These are phyloP conservation scores for Boletus eberwhitei DNA, from an alignment of 768 basidiomycete species.

Conservation along the genomic window DNA sequence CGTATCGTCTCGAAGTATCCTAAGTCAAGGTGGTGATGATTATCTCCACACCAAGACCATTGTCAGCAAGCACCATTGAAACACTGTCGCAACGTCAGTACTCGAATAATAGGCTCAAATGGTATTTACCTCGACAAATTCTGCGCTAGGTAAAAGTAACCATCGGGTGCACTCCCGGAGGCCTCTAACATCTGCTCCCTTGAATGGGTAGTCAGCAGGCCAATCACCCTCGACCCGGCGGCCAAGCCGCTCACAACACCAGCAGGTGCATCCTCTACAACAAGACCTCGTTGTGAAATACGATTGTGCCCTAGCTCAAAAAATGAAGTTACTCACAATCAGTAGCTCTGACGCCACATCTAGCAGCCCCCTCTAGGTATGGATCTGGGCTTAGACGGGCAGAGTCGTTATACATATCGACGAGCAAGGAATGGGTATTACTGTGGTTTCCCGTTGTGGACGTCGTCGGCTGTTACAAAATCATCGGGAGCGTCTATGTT, in stretches of 20 bases:
- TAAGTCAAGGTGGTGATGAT: constrained; percentile 7
- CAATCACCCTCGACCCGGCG: constrained; percentile 84
- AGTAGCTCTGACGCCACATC: constrained; percentile 55
- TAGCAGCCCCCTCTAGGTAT: constrained; percentile 80
- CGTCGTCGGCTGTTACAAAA: constrained; percentile 83
- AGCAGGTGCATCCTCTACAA: constrained; percentile 89
- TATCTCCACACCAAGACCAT: constrained; percentile 40
- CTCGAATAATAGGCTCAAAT: neutral
- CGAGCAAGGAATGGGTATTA: constrained; percentile 25
- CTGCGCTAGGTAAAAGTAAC: constrained; percentile 53
- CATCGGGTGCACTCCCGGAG: constrained; percentile 41
- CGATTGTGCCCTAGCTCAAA: neutral
- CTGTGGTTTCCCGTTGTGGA: constrained; percentile 77
- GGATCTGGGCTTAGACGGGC: constrained; percentile 66
- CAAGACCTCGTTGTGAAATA: constrained; percentile 52
- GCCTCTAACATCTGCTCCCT: constrained; percentile 63
- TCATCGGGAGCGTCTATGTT: constrained; percentile 67
- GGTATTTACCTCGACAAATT: constrained; percentile 64
- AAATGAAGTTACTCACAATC: constrained; percentile 19
- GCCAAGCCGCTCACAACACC: constrained; percentile 77
- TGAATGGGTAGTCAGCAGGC: constrained; percentile 76
- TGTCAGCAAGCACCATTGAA: constrained; percentile 28
- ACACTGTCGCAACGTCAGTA: constrained; percentile 17
- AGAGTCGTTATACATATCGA: constrained; percentile 1
- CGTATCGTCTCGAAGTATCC: neutral